Evolutionary conservation across 208 protist genomes (phyloP).

Genomic region (Endotrypanum monterogeii): DNA sequence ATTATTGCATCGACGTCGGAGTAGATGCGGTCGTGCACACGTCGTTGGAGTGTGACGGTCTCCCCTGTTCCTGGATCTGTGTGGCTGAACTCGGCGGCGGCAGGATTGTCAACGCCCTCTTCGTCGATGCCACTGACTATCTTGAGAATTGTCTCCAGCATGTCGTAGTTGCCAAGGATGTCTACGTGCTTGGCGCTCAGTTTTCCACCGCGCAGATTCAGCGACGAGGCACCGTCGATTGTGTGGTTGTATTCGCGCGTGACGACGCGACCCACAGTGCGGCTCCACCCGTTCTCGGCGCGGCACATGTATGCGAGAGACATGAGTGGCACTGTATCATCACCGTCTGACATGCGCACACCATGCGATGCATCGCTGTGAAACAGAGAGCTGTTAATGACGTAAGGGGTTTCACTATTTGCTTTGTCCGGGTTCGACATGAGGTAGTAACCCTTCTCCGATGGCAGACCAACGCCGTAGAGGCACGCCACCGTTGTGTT

Average conservation of each 20-base stretch:
- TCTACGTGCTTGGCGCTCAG: slow-evolving; percentile 88
- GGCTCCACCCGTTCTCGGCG: slow-evolving; percentile 81
- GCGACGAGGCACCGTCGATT: slow-evolving; percentile 18
- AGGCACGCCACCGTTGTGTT: slow-evolving; percentile 88
- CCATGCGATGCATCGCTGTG: slow-evolving; percentile 39
- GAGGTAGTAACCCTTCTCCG: slow-evolving; percentile 86
- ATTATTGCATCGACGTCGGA: slow-evolving; percentile 71
- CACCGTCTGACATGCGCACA: slow-evolving; percentile 76
- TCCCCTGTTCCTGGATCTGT: slow-evolving; percentile 14
- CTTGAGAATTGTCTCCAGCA: slow-evolving; percentile 79
- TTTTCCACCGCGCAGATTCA: slow-evolving; percentile 65
- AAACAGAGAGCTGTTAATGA: slow-evolving; percentile 36
- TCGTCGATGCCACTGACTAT: slow-evolving; percentile 72
- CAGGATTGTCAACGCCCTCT: slow-evolving; percentile 12
- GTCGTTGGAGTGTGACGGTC: slow-evolving; percentile 20
- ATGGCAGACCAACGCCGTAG: slow-evolving; percentile 84
- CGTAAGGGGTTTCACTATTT: slow-evolving; percentile 14
- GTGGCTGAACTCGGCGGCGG: slow-evolving; percentile 25
- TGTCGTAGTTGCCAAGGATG: slow-evolving; percentile 86
- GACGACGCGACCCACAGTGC: slow-evolving; percentile 78
- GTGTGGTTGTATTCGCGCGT: slow-evolving; percentile 82
- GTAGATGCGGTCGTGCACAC: slow-evolving; percentile 63
- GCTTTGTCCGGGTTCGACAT: slow-evolving; percentile 8
- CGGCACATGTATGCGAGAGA: slow-evolving; percentile 92
- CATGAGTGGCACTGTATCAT: slow-evolving; percentile 91